Conservation (phyloP, 208 protist genomes). For the Acanthamoeba sp. region DNA sequence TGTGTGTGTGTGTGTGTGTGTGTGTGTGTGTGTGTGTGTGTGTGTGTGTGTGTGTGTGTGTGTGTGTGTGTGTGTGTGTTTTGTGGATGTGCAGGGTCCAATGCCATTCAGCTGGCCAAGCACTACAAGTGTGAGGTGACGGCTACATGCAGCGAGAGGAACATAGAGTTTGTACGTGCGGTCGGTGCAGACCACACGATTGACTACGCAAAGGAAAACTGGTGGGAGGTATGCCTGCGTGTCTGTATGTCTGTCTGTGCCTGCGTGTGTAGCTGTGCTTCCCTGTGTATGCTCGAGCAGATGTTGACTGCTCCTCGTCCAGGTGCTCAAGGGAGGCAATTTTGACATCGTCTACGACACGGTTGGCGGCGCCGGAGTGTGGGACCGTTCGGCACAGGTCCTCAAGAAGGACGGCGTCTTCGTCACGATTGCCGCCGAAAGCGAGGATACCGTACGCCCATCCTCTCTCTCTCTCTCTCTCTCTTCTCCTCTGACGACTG, state of each 20-base stretch:
- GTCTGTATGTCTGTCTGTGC: background rate
- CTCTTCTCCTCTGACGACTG: no score
- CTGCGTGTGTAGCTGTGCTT: background rate
- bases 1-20: no score
- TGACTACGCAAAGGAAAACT: slow-evolving; percentile 18
- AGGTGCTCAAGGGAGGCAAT: background rate
- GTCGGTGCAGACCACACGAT: background rate
- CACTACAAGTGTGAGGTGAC: slow-evolving; percentile 1
- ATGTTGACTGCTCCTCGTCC: background rate
- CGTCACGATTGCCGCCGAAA: background rate
- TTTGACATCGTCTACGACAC: slow-evolving; percentile 27
- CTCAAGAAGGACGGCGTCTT: slow-evolving; percentile 12
- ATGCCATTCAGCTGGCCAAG: slow-evolving; percentile 32
- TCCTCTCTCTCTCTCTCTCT: no score
- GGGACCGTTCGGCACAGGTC: background rate
- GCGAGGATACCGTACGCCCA: background rate
- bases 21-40: no score
- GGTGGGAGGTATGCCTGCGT: slow-evolving; percentile 12
- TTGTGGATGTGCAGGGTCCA: slow-evolving; percentile 18
- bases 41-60: no score
- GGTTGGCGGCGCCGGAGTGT: background rate
- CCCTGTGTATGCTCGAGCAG: no score
- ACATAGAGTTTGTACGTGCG: background rate
- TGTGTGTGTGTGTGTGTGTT: no score
- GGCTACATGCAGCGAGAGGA: slow-evolving; percentile 35